Evolutionary conservation across 331 rosid species (phyloP).

Genomic region (Stylosanthes scabra): DNA sequence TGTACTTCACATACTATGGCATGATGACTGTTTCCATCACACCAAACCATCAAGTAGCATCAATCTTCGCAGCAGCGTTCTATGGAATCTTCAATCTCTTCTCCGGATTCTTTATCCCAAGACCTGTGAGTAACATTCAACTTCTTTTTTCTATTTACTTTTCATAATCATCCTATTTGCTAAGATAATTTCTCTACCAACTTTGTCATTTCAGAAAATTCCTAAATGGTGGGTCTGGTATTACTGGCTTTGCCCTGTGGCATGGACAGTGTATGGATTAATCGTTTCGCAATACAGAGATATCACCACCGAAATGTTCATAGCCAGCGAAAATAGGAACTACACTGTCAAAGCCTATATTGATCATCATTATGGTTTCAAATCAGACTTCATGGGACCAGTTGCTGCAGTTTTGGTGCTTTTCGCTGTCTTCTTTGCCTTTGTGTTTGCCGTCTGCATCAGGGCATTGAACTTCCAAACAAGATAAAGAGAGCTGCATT

Average conservation of each 20-base stretch:
- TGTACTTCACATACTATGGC: slow-evolving; percentile 92
- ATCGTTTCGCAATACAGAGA: slow-evolving; percentile 90
- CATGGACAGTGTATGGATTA: slow-evolving; percentile 96
- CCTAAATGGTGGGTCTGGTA: slow-evolving; percentile 99
- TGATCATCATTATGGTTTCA: slow-evolving; percentile 56
- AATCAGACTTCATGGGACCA: slow-evolving; percentile 66
- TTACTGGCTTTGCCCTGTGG: slow-evolving; percentile 85
- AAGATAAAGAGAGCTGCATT: slow-evolving; percentile 41
- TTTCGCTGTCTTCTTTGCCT: slow-evolving; percentile 64
- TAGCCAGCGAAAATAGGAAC: neutral
- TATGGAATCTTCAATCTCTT: slow-evolving; percentile 85
- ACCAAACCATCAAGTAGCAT: slow-evolving; percentile 93
- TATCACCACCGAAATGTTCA: neutral
- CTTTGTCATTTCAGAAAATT: slow-evolving; percentile 71
- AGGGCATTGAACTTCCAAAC: slow-evolving; percentile 61
- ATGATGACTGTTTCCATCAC: slow-evolving; percentile 98
- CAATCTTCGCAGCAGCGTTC: slow-evolving; percentile 94
- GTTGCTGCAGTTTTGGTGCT: slow-evolving; percentile 63
- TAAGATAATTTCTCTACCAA: slow-evolving; percentile 20
- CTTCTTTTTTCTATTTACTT: too few relatives aligned
- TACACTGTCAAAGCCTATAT: slow-evolving; percentile 53
- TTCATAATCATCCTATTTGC: too few relatives aligned
- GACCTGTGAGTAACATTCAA: slow-evolving; percentile 69
- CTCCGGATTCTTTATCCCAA: slow-evolving; percentile 96
- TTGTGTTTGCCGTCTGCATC: slow-evolving; percentile 59